Evolutionary conservation across 768 basidiomycete genomes (phyloP), one percentile per base, ranked within the genome.

Genomic region (Thelephora ganbajun): DNA sequence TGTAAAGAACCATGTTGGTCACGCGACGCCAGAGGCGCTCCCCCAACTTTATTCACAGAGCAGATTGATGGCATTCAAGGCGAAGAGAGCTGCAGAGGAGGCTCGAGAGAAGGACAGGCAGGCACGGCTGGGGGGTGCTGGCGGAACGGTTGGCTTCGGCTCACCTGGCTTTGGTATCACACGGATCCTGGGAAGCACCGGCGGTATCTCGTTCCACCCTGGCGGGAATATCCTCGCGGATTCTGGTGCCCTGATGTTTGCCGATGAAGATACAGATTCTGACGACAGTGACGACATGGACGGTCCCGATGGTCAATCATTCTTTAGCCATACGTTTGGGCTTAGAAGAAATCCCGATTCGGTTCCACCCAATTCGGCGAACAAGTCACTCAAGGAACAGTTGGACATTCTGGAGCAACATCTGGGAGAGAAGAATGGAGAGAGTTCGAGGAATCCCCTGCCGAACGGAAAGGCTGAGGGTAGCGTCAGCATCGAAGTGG

Each of bases 1-100:
- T 35, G 86, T 93, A 43, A 73, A 88, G 59, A 72, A 70, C 18
- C 69, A 76, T 36, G 73, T 80, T 58, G 91, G 91, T 14, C 84
- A 83, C 63, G 60, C 69, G 30, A 97, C 94, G 1, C 92, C 93
- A 11, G 72, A 67, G 19, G 62, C 71, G 16, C 69, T 83, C 6
- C 89, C 90, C 3, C 79, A 86, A 55, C 72, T 96, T 14, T 92
- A 88, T 61, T 66, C 83, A 1, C 64, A 71, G 50, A 74, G 69
- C 46, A 76, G 86, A 39, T 56, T 85, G 46, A 64, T 72, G 61
- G 70, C 80, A 6, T 85, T 75, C 69, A 74, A 72, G 48, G 73
- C 77, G 12, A 70, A 79, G 49, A 65, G 69, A 54, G 79, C 82
- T 54, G 77, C 76, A 9, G 64, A 69, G 50, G 76, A 77, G 30